Evolutionary conservation across 225 moss, liverwort and hornwort species (phyloP).

Genomic region (Marchantia polymorpha): DNA sequence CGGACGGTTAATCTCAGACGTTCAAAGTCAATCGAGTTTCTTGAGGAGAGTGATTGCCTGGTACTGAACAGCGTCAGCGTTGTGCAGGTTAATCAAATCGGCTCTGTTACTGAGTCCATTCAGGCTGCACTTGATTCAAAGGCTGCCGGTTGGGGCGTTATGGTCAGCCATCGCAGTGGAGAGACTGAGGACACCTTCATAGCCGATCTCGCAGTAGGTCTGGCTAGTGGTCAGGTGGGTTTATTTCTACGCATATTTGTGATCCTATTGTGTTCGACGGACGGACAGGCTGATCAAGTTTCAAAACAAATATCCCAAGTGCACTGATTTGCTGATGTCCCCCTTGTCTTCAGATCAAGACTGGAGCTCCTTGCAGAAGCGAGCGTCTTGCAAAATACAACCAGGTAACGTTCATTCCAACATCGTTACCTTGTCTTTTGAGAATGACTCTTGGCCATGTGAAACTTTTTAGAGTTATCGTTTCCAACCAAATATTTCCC

Average conservation of each 20-base stretch:
- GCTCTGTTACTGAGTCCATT: slow-evolving; percentile 93
- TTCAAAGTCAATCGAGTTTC: not conserved
- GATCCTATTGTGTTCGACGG: too few relatives aligned
- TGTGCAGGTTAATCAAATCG: slow-evolving; percentile 85
- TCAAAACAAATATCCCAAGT: not conserved
- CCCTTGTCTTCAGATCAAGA: slow-evolving; percentile 65
- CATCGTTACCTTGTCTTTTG: not conserved
- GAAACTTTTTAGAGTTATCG: too few relatives aligned
- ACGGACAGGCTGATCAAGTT: not conserved
- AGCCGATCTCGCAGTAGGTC: slow-evolving; percentile 83
- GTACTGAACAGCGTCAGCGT: not conserved
- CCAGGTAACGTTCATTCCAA: slow-evolving; percentile 42
- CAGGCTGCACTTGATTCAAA: slow-evolving; percentile 91
- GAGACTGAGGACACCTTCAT: slow-evolving; percentile 99
- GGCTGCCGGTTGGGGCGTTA: slow-evolving; percentile 97
- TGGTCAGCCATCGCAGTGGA: slow-evolving; percentile 98
- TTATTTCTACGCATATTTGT: too few relatives aligned
- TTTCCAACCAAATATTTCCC: too few relatives aligned
- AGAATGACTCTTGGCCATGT: not conserved
- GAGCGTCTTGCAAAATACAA: slow-evolving; percentile 70
- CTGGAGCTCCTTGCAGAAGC: slow-evolving; percentile 77
- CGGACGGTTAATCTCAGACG: not conserved
- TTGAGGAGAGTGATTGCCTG: not conserved
- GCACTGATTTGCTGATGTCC: not conserved
- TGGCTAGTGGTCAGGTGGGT: slow-evolving; percentile 82